Base-by-base conservation (phyloP, 1,139 yeast genomes). In the Suhomyces terraborum region DNA sequence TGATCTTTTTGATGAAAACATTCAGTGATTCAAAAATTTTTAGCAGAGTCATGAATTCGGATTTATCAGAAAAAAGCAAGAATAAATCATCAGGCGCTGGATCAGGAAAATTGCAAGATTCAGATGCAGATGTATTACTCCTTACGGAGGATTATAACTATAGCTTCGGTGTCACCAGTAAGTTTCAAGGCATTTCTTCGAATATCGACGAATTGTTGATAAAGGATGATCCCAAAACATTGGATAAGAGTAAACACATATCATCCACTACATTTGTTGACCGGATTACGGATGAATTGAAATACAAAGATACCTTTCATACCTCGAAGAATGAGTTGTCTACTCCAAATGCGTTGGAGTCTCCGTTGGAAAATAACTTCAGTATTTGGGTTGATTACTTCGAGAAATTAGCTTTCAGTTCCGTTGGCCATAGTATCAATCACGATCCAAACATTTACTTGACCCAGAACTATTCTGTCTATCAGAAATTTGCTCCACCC, bases 101-200 rank as follows among this genome's bases (percentile, higher is more conserved):
- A 3, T 37, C 32, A 18, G 49, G 60, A 5, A 19, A 22, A 7
- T 26, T 41, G n/a, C 49, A 47, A 10, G 75, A 67, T 47, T 53
- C 49, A 20, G 64, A 66, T 35, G 44, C 46, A 1, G 53, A 53
- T 21, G 36, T 48, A 0, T 46, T 62, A 2, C 38, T 64, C 3
- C 51, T 72, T 20, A 56, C 54, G 14, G 75, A 70, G 32, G 75
- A 66, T n/a, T 57, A 52, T 36, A 64, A 61, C 42, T 62, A 66
- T 46, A 57, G 62, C 4, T 73, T 64, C 52, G 77, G 77, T 6
- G 61, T 70, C 4, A 66, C 76, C 3, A 66, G 74, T 49, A 67
- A 65, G 28, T 62, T 60, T 39, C 50, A 48, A 29, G 59, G 52
- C 6, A 41, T 46, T 8, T 48, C 58, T 2, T 38, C 47, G 1